phyloP scores from a whole-genome alignment of 1,139 yeast species.

The Debaryomycetaceae sp. region DNA sequence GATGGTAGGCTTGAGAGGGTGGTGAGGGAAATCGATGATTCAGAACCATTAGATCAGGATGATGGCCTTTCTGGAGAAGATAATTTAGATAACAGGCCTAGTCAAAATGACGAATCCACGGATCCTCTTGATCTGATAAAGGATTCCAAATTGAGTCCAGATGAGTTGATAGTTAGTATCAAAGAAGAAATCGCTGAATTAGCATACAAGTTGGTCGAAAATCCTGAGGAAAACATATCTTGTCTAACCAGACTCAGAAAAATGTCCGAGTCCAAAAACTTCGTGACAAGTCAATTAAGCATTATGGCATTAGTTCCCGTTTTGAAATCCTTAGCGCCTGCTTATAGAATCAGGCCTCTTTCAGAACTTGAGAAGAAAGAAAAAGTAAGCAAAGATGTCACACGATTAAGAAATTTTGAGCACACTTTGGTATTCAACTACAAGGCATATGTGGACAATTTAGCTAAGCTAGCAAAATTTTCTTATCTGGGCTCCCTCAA shows the following conservation, averaged over 20 bases:
- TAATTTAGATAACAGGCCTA: constrained; percentile 20
- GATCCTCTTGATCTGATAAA: constrained; percentile 36
- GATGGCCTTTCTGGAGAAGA: constrained; percentile 23
- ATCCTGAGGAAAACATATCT: constrained; percentile 81
- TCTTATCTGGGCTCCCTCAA: constrained; percentile 40
- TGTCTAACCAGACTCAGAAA: constrained; percentile 68
- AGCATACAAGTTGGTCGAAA: constrained; percentile 77
- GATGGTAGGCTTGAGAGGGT: constrained; percentile 74
- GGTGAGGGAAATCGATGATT: constrained; percentile 30
- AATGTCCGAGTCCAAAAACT: constrained; percentile 65
- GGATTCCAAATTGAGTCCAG: constrained; percentile 42
- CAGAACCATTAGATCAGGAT: constrained; percentile 14
- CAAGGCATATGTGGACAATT: constrained; percentile 58
- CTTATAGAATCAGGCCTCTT: constrained; percentile 80
- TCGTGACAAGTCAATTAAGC: constrained; percentile 70
- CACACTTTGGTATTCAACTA: constrained; percentile 71
- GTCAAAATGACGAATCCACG: constrained; percentile 31
- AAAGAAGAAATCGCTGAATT: constrained; percentile 83
- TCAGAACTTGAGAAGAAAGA: constrained; percentile 79
- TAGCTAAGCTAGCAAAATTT: constrained; percentile 42
- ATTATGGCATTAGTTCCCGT: constrained; percentile 79
- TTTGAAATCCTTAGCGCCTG: constrained; percentile 82
- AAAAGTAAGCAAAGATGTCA: constrained; percentile 79
- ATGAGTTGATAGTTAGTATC: constrained; percentile 53
- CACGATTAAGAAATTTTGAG: constrained; percentile 73